A percentile compares a stretch with the other conserved stretches of the same genome.
These are phyloP conservation scores for Spiraea crenata DNA, from an alignment of 331 rosid species.

Conservation along the genomic window DNA sequence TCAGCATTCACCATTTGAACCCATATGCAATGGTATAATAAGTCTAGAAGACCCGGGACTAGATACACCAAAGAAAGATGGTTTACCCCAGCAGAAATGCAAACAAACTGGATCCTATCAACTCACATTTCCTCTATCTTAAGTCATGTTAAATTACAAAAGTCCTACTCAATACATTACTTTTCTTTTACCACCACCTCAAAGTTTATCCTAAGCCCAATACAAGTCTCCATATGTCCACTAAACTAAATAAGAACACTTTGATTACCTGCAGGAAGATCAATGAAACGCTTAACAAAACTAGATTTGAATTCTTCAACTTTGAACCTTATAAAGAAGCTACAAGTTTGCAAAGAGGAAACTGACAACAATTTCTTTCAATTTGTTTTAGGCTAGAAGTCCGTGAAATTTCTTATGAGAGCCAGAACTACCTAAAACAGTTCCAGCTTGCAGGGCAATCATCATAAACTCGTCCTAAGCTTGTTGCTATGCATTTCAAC, in stretches of 20 bases:
- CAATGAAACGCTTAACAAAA: background rate
- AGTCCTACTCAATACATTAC: background rate
- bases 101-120: background rate
- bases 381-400: background rate
- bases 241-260: background rate
- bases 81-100: background rate
- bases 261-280: background rate
- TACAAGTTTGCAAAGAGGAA: background rate
- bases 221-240: background rate
- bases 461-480: background rate
- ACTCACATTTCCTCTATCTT: background rate
- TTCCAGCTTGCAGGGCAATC: background rate
- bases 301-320: background rate
- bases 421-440: conserved; percentile 11
- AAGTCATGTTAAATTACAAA: background rate
- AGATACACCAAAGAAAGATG: background rate
- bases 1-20: background rate
- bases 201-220: background rate
- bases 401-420: background rate
- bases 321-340: background rate
- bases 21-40: background rate
- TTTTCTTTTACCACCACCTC: background rate
- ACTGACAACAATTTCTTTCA: background rate
- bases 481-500: background rate
- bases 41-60: background rate